A percentile compares a stretch with the other conserved stretches of the same genome.
These are phyloP conservation scores for Ustilago nuda DNA, from an alignment of 1,284 basidiomycete genomes.

Conservation along the genomic window DNA sequence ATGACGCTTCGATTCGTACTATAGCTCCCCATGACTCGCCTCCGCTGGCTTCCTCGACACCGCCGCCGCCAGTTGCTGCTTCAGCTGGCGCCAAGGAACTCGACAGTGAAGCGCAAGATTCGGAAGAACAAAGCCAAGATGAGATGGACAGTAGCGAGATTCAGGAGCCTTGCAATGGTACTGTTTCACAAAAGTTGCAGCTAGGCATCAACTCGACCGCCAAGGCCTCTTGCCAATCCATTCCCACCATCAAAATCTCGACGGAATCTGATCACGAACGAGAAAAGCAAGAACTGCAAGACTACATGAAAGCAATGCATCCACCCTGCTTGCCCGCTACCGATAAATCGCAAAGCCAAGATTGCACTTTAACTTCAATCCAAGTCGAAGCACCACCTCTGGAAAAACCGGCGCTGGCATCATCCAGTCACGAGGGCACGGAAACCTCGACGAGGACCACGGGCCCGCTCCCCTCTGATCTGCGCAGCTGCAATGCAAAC, in stretches of 20 bases:
- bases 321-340: conserved; percentile 1
- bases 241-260: conserved; percentile 90
- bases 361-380: conserved; percentile 14
- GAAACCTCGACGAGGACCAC: conserved; percentile 21
- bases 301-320: conserved; percentile 66
- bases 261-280: conserved; percentile 78
- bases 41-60: conserved; percentile 34
- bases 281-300: conserved; percentile 70
- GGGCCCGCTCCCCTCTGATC: too few relatives aligned
- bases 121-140: conserved; percentile 33
- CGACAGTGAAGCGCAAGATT: conserved; percentile 14
- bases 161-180: background rate
- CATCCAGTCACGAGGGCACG: conserved; percentile 60
- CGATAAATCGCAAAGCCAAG: background rate
- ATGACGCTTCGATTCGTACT: conserved; percentile 34
- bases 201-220: conserved; percentile 54
- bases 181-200: conserved; percentile 18
- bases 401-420: conserved; percentile 70
- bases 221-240: conserved; percentile 69
- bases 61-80: conserved; percentile 23
- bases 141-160: conserved; percentile 40
- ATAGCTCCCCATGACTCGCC: conserved; percentile 35
- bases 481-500: too few relatives aligned
- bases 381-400: conserved; percentile 64
- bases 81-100: conserved; percentile 11